These are phyloP conservation scores for Thermothelomyces thermophilus DNA, from an alignment of 2,329 filamentous ascomycete genomes.

Conservation along the genomic window DNA sequence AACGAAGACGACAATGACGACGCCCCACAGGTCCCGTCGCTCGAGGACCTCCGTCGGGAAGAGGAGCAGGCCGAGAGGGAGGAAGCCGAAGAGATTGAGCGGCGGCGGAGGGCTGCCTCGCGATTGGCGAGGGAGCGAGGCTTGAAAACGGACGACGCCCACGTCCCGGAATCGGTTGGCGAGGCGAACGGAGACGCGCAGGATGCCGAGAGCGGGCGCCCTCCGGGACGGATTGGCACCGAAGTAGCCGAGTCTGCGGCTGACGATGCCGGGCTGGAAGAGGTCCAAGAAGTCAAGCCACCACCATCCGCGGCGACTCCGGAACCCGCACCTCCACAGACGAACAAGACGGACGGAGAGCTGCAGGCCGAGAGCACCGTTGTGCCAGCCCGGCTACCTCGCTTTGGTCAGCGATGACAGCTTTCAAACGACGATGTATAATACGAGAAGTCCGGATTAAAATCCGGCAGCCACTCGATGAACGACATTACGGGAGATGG, in stretches of 20 bases:
- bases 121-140: constrained; percentile 46
- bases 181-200: constrained; percentile 29
- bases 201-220: background rate
- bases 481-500: background rate
- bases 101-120: constrained; percentile 30
- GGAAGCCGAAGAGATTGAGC: background rate
- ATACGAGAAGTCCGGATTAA: background rate
- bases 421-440: background rate
- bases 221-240: background rate
- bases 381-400: constrained; percentile 53
- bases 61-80: background rate
- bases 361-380: constrained; percentile 32
- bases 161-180: constrained; percentile 30
- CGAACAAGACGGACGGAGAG: constrained; percentile 10
- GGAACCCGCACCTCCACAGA: background rate
- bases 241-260: background rate
- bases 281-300: constrained; percentile 13
- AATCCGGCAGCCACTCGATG: background rate
- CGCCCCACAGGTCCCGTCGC: too few species aligned
- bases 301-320: background rate
- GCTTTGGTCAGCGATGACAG: constrained; percentile 37
- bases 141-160: constrained; percentile 32
- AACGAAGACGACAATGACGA: background rate
- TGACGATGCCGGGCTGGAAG: constrained; percentile 6
- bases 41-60: background rate